Conservation (phyloP, 2,329 filamentous ascomycete species). For the Fusarium illudens region DNA sequence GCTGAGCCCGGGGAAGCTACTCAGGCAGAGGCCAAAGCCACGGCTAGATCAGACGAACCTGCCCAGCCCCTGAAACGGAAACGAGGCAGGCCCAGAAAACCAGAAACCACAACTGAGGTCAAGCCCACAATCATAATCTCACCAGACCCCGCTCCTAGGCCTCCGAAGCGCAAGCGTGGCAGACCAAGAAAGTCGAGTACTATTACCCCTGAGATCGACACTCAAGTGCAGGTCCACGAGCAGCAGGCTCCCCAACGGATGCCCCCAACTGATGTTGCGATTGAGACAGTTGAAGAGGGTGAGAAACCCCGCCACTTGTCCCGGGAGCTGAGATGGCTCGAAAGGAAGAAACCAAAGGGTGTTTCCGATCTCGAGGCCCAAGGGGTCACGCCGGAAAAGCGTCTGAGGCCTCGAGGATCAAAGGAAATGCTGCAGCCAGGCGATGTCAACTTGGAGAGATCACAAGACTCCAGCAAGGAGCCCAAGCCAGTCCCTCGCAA, state of each 20-base stretch:
- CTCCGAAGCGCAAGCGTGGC: constrained; percentile 5
- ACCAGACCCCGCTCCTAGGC: neutral
- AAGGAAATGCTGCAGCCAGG: neutral
- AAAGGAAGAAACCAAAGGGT: constrained; percentile 16
- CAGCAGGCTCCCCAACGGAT: neutral
- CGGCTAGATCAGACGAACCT: neutral
- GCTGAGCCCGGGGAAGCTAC: neutral
- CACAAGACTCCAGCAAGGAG: neutral
- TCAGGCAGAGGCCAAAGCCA: neutral
- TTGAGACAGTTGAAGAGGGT: neutral
- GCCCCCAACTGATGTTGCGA: neutral
- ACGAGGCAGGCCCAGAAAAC: constrained; percentile 35
- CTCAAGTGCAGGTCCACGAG: neutral
- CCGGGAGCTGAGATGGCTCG: constrained; percentile 29
- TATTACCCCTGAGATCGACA: neutral
- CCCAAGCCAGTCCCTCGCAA: neutral
- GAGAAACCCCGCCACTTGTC: neutral
- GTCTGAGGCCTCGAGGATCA: neutral
- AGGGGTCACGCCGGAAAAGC: neutral
- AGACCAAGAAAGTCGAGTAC: constrained; percentile 13
- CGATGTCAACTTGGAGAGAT: neutral
- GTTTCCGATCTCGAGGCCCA: neutral
- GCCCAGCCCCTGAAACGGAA: constrained; percentile 24
- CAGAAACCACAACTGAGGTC: neutral
- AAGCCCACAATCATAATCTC: neutral